phyloP scores from a whole-genome alignment of 1,284 basidiomycete species.

The Trichosporon faecale region DNA sequence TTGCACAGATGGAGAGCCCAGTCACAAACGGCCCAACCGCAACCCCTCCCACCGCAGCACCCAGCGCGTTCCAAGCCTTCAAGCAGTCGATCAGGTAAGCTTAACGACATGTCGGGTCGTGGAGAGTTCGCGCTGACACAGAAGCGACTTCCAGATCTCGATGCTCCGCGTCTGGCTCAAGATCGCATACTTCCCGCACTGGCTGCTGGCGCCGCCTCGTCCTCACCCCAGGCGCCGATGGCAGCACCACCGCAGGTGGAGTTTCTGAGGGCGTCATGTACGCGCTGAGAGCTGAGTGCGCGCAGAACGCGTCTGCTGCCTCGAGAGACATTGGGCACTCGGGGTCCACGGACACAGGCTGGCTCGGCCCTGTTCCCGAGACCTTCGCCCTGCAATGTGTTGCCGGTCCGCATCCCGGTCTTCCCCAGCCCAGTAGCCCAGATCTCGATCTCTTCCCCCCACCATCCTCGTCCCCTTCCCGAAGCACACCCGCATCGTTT shows the following conservation, averaged over 20 bases:
- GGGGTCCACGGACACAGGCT: background rate
- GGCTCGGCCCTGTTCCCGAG: no score
- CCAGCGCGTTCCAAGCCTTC: background rate
- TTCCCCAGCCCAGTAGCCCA: no score
- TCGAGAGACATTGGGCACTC: background rate
- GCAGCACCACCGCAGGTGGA: background rate
- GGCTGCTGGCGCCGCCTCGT: slow-evolving; percentile 10
- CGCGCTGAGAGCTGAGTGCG: no score
- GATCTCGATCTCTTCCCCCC: no score
- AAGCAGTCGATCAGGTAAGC: slow-evolving; percentile 1
- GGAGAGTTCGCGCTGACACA: background rate
- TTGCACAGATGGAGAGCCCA: background rate
- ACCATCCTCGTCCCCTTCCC: no score
- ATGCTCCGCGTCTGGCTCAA: slow-evolving; percentile 12
- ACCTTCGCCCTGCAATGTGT: no score
- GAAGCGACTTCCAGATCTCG: slow-evolving; percentile 8
- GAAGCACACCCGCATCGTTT: no score
- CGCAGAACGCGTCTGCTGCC: background rate
- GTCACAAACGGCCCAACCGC: background rate
- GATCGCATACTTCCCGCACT: slow-evolving; percentile 9
- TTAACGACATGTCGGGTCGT: background rate
- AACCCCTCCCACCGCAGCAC: background rate
- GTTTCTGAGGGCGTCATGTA: no score
- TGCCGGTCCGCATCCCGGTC: no score
- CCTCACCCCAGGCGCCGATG: background rate